Conservation (phyloP, 2,329 filamentous ascomycete genomes). For the Simplicillium aogashimaense region DNA sequence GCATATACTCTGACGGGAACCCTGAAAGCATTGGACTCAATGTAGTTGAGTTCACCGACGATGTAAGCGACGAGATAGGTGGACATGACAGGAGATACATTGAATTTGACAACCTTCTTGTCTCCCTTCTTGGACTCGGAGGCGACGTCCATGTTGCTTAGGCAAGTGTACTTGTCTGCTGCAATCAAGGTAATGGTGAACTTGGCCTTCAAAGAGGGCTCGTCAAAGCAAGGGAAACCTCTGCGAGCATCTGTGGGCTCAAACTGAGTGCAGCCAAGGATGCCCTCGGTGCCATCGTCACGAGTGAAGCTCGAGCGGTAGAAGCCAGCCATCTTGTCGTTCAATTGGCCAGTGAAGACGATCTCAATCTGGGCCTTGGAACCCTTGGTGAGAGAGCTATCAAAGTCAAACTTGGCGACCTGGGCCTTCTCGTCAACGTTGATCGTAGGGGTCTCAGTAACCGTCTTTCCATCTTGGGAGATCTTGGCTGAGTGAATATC, state of each 20-base stretch:
- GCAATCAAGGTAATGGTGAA: conserved; percentile 88
- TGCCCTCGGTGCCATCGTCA: conserved; percentile 65
- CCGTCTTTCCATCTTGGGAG: conserved; percentile 34
- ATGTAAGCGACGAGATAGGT: conserved; percentile 94
- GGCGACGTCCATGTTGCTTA: conserved; percentile 95
- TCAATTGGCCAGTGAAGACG: conserved; percentile 65
- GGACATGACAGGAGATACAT: conserved; percentile 87
- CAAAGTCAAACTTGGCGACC: conserved; percentile 71
- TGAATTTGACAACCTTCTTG: conserved; percentile 80
- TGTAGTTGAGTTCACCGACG: conserved; percentile 85
- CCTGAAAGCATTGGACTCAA: conserved; percentile 85
- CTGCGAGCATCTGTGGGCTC: conserved; percentile 89
- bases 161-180: conserved; percentile 79
- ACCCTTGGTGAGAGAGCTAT: conserved; percentile 61
- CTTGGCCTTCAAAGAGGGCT: conserved; percentile 85
- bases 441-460: conserved; percentile 38
- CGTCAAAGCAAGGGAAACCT: conserved; percentile 94
- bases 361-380: conserved; percentile 57
- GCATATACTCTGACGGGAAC: conserved; percentile 92
- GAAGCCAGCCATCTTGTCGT: conserved; percentile 96
- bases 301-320: conserved; percentile 92
- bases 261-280: conserved; percentile 90
- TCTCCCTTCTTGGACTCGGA: conserved; percentile 66
- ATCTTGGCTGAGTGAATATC: conserved; percentile 59
- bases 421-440: conserved; percentile 72